Evolutionary conservation across 148 eudicot species (phyloP).

Genomic region (Simmondsia chinensis): DNA sequence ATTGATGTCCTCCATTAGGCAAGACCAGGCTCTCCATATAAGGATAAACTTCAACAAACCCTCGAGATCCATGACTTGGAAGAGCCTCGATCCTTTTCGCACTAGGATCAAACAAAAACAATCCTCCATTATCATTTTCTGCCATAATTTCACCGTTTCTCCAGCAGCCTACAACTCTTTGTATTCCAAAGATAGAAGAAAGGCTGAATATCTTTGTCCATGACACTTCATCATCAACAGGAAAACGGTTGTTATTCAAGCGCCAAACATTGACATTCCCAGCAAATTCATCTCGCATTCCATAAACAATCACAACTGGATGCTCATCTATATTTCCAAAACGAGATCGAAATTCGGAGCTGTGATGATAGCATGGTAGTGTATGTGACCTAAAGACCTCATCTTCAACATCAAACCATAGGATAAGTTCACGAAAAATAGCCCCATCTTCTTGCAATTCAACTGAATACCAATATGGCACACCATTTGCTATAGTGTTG

Average conservation of each 20-base stretch:
- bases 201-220: slow-evolving; percentile 11
- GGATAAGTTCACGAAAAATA: neutral
- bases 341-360: neutral
- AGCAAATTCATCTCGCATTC: neutral
- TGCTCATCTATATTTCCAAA: slow-evolving; percentile 9
- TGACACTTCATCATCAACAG: neutral
- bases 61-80: slow-evolving; percentile 7
- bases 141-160: slow-evolving; percentile 14
- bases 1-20: too few species aligned
- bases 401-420: slow-evolving; percentile 12
- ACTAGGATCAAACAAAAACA: slow-evolving; percentile 13
- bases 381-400: slow-evolving; percentile 4
- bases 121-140: slow-evolving; percentile 6
- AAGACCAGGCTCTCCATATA: slow-evolving; percentile 13
- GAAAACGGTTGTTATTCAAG: slow-evolving; percentile 8
- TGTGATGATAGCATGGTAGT: slow-evolving; percentile 1
- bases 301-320: slow-evolving; percentile 8
- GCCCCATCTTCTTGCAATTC: slow-evolving; percentile 7
- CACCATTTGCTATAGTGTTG: slow-evolving; percentile 1
- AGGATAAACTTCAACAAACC: slow-evolving; percentile 15
- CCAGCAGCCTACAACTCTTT: slow-evolving; percentile 14
- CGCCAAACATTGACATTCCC: slow-evolving; percentile 13
- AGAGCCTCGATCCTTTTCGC: slow-evolving; percentile 10
- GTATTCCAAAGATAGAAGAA: slow-evolving; percentile 1
- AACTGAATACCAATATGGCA: slow-evolving; percentile 16